A percentile compares a stretch with the other conserved stretches of the same genome.
Evolutionary conservation across 2,329 filamentous ascomycete genomes (phyloP).

Genomic region (Talaromyces atroroseus): DNA sequence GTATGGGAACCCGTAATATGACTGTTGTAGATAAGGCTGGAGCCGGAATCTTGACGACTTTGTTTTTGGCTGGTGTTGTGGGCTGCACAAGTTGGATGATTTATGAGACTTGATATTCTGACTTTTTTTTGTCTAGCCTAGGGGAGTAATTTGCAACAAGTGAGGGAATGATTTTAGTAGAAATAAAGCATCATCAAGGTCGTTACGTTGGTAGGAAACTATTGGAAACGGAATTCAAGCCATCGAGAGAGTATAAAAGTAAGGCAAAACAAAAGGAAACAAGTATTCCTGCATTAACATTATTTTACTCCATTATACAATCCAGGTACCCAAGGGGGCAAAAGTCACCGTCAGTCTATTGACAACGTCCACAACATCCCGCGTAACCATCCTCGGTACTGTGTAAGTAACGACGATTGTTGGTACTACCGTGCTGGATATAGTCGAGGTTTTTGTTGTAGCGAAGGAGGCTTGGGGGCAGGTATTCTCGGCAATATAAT

Average conservation of each 20-base stretch:
- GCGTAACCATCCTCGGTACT: not conserved
- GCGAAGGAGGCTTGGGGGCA: not conserved
- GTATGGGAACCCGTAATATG: constrained; percentile 16
- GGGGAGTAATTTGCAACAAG: not conserved
- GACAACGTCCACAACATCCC: not conserved
- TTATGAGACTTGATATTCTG: constrained; percentile 20
- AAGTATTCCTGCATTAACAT: not conserved
- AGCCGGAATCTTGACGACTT: constrained; percentile 38
- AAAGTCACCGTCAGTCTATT: not conserved
- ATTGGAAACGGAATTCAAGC: not conserved
- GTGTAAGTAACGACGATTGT: not conserved
- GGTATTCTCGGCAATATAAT: not conserved
- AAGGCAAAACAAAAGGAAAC: not conserved
- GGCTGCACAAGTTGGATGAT: constrained; percentile 35
- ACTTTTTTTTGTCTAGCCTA: not conserved
- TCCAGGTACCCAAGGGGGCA: not conserved
- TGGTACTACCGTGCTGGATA: not conserved
- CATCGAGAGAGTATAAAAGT: not conserved
- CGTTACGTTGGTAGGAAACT: no score
- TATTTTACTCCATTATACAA: not conserved
- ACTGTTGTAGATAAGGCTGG: constrained; percentile 37
- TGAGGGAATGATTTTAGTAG: no score
- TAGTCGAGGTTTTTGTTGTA: not conserved
- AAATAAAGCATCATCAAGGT: no score
- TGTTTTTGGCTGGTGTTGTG: constrained; percentile 31